Evolutionary conservation across 202 grass and related monocot species (phyloP), one percentile per base, ranked within the genome.

Genomic region (Elaeis oleifera): DNA sequence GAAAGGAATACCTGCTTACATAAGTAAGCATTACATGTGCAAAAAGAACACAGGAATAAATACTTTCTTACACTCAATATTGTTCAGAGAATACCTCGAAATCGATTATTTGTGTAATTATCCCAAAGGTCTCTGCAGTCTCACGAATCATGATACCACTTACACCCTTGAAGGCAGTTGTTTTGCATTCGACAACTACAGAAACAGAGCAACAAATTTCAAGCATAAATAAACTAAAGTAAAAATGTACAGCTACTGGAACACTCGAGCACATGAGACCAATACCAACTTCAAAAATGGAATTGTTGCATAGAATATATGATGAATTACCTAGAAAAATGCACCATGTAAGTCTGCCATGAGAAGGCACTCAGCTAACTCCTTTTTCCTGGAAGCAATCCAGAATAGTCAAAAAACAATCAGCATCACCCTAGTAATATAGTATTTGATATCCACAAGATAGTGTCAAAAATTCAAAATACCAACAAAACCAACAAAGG

Each of bases 81-180:
- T 58, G 80, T 13, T 51, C 59, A 20, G n/a, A 31, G 56, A 70
- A 1, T 80, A 88, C 81, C 81, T 85, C 59, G 65, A 49, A 95
- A 89, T 15, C 3, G 48, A 51, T 84, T 89, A 13, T 84, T 66
- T 81, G 64, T 55, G 81, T 85, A 79, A 84, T 74, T 68, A 96
- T 81, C 50, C 92, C 92, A 81, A 96, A 96, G 18, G 84, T 89
- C 67, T 91, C 87, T 60, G 81, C 67, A 73, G 84, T 96, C 29
- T 91, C 87, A 44, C 84, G 70, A 67, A 97, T 65, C 84, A 91
- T 84, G 65, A 96, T 88, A 27, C 92, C 92, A 50, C 58, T 79
- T 18, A 76, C 50, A 76, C 84, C 92, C 61, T 76, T 56, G 78
- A 81, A 89, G 61, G 82, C 62, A 51, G 26, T 64, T 28, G 64